Base-by-base conservation (phyloP, 495 filamentous ascomycete genomes). In the Gamarada debralockiae region DNA sequence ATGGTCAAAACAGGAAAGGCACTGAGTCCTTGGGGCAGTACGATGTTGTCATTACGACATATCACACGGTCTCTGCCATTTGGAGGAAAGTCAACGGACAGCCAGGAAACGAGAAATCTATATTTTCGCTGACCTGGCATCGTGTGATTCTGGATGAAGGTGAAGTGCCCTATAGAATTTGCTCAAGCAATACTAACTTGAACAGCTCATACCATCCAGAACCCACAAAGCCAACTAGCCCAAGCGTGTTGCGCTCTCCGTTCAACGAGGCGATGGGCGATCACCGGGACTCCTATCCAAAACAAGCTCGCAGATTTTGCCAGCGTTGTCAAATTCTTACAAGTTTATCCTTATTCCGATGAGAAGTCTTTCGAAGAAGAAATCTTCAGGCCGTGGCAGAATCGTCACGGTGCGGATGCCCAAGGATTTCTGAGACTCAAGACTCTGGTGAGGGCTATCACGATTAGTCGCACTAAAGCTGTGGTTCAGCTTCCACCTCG, bases 261-360 rank as follows among this genome's bases (percentile, higher is more conserved):
- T 50, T 85, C 88, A 4, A 76, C 85, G 62, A 80, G 92, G 21
- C 85, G 90, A 9, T 97, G 92, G 92, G 90, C 92, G 1, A 89
- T 97, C 8, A 96, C 91, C 1, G 90, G 92, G 29, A 93, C 88
- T 0, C 87, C 90, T 0, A 84, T 92, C n/a, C 87, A 93, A 65
- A 96, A 97, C 63, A 84, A 89, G 23, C 76, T 97, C 10, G 89
- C 93, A 48, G 92, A 97, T 63, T 75, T 97, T 6, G 81, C 85
- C 12, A 84, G 92, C 7, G 75, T 97, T n/a, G 83, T 93, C 42
- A 90, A 85, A 27, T 97, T 97, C 58, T 68, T 97, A 6, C 82
- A 85, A 4, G 65, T 97, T 8, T 79, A 81, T 55, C 92, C 92
- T 0, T 97, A 96, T 60, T 82, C 91, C 52, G 83, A 93, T 31